Base-by-base conservation (phyloP, 73 alveolate species). In the Symbiodinium pilosum region DNA sequence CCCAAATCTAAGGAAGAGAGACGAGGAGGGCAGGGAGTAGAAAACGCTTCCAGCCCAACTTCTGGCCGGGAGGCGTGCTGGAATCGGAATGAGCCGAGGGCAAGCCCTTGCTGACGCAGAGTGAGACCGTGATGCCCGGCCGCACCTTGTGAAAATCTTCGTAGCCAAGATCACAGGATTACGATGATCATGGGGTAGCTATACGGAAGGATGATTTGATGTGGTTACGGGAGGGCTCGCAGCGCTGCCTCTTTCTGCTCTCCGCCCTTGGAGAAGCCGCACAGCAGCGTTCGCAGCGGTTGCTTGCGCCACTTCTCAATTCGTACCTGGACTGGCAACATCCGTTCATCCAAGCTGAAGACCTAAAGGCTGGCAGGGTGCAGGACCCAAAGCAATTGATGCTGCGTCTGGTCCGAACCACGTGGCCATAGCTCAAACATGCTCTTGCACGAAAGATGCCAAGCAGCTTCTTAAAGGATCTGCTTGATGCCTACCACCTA, bases 291-390 rank as follows among this genome's bases (percentile, higher is more conserved):
- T 28, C 81, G 81, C 39, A 64, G 81, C 38, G 81, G 81, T 38
- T 64, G 81, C 81, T 64, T 64, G 81, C 81, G 81, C 81, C 81
- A 64, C 81, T 64, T 64, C 81, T 64, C 81, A 38, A 64, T 64
- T 26, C 81, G 81, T 18, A 64, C 81, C 81, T 56, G 6, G 32
- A 16, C 59, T 14, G 59, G 38, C 81, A 28, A 20, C 38, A 32
- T 26, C 32, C 3, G 32, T 32, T 5, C 32, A 64, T 14, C 24
- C 38, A 64, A 64, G 30, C 4, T 38, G 30, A 64, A 14, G 30
- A n/a, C 73, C 30, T 28, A 28, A 26, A 20, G 32, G 75, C 8
- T 11, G 75, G 30, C 81, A 38, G 30, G 81, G 34, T 34, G 81
- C 81, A n/a, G 81, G 81, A 64, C 81, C 81, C 81, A 64, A 64